Conservation (phyloP, 768 basidiomycete species). For the Coprinopsis sp. region DNA sequence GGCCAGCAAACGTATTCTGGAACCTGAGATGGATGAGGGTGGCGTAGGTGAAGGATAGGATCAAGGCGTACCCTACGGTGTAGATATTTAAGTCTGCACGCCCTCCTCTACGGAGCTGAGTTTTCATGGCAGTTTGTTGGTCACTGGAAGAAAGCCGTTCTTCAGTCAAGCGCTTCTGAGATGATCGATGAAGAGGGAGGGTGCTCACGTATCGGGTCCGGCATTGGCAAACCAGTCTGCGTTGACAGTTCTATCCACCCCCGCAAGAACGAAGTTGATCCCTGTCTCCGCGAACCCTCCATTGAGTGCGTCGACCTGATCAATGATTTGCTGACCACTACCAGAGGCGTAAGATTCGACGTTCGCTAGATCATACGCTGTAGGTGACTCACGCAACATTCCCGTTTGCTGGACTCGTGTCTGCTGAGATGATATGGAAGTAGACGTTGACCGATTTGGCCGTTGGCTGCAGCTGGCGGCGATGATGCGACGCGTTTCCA, state of each 20-base stretch:
- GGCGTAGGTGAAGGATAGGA: background rate
- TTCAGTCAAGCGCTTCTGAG: background rate
- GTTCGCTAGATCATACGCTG: background rate
- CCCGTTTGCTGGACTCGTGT: slow-evolving; percentile 11
- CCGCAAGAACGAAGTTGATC: slow-evolving; percentile 30
- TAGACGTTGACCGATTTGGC: slow-evolving; percentile 9
- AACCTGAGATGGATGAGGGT: slow-evolving; percentile 21
- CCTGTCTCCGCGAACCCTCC: slow-evolving; percentile 29
- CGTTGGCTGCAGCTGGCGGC: background rate
- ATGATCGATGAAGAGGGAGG: slow-evolving; percentile 1
- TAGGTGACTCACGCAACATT: slow-evolving; percentile 7
- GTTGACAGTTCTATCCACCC: slow-evolving; percentile 30
- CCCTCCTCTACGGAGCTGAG: slow-evolving; percentile 30
- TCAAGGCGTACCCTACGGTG: background rate
- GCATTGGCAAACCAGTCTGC: slow-evolving; percentile 37
- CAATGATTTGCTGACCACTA: slow-evolving; percentile 25
- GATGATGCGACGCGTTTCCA: too few species aligned
- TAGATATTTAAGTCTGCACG: slow-evolving; percentile 34
- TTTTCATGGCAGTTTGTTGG: slow-evolving; percentile 34
- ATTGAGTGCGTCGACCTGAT: slow-evolving; percentile 39
- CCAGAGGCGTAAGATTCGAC: background rate
- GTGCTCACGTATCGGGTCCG: slow-evolving; percentile 30
- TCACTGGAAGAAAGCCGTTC: background rate
- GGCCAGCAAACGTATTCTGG: slow-evolving; percentile 21
- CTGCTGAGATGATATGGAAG: slow-evolving; percentile 14